Conservation (phyloP, 2,329 filamentous ascomycete species). For the Alternaria tenuissima region DNA sequence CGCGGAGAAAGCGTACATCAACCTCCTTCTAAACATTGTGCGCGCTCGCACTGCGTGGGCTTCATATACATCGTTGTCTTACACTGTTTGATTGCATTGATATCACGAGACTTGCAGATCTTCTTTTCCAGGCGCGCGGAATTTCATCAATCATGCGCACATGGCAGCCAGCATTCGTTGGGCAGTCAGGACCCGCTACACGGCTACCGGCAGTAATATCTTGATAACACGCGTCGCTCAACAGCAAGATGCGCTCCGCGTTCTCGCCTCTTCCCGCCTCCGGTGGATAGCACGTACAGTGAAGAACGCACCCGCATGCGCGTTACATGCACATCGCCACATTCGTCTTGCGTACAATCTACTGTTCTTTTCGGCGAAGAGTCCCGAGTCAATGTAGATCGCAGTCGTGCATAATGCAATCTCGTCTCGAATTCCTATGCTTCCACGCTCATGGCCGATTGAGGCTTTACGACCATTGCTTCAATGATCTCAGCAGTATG, state of each 20-base stretch:
- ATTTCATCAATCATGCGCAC: constrained; percentile 1
- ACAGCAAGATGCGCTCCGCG: neutral
- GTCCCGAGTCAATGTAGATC: neutral
- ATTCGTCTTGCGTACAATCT: neutral
- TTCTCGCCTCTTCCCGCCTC: constrained; percentile 1
- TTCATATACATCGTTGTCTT: neutral
- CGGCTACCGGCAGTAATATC: constrained; percentile 4
- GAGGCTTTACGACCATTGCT: neutral
- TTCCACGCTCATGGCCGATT: neutral
- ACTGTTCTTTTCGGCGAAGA: neutral
- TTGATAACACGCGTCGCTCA: constrained; percentile 2
- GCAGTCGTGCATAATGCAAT: neutral
- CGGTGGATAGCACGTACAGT: neutral
- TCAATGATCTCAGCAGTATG: neutral
- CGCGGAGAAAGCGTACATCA: neutral
- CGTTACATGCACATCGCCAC: neutral
- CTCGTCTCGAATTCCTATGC: neutral
- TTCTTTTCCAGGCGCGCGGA: neutral
- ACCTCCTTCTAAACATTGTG: neutral
- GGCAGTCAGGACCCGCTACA: constrained; percentile 6
- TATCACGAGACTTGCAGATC: neutral
- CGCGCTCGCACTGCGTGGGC: neutral
- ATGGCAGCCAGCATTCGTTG: constrained; percentile 16
- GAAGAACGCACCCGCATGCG: neutral
- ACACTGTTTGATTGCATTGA: neutral